phyloP scores from a whole-genome alignment of 306 rosid genomes.

The Begonia peltatifolia region DNA sequence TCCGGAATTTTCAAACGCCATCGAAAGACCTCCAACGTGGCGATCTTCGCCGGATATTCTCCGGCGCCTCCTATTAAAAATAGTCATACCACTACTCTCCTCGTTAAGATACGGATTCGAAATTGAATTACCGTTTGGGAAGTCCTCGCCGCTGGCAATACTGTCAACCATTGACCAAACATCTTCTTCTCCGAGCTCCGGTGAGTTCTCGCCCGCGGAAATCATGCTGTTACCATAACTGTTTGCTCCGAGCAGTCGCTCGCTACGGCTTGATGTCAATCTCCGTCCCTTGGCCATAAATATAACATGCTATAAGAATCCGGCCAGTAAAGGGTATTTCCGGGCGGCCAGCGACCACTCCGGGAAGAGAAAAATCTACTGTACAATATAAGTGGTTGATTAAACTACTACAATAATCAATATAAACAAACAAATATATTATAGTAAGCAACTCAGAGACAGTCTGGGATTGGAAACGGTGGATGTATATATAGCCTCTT shows the following conservation, averaged over 20 bases:
- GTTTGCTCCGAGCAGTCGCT: constrained; percentile 44
- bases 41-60: constrained; percentile 22
- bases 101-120: constrained; percentile 14
- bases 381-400: neutral
- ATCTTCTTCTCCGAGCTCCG: constrained; percentile 80
- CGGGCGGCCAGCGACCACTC: constrained; percentile 12
- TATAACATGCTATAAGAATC: constrained; percentile 10
- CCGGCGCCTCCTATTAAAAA: constrained; percentile 11
- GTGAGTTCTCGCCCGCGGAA: constrained; percentile 20
- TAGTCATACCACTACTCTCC: constrained; percentile 14
- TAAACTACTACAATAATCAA: neutral
- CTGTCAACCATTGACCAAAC: constrained; percentile 52
- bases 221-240: constrained; percentile 21
- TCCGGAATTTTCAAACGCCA: constrained; percentile 51
- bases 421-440: neutral
- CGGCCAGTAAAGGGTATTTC: constrained; percentile 7
- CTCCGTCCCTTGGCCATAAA: constrained; percentile 85
- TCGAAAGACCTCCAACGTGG: constrained; percentile 46
- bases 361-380: neutral
- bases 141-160: constrained; percentile 12
- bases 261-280: constrained; percentile 59
- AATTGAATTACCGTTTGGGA: neutral
- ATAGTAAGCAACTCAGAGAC: neutral
- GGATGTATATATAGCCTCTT: constrained; percentile 40
- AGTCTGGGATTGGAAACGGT: constrained; percentile 2